phyloP scores from a whole-genome alignment of 2,329 filamentous ascomycete genomes.

The Calonectria naviculata region DNA sequence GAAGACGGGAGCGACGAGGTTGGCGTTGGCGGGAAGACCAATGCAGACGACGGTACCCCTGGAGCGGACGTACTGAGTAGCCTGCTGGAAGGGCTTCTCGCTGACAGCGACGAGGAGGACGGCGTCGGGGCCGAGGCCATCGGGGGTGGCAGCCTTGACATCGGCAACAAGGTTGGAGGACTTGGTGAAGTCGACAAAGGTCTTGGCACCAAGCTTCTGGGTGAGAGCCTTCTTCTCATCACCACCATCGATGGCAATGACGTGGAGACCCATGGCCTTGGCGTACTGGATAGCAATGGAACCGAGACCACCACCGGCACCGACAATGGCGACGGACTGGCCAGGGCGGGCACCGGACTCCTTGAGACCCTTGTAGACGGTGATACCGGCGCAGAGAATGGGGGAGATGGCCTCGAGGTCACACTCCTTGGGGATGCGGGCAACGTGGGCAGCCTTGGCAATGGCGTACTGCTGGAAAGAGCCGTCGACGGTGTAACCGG shows the following conservation, averaged over 20 bases:
- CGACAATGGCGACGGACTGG: conserved; percentile 85
- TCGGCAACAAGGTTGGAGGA: conserved; percentile 84
- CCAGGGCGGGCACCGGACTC: conserved; percentile 81
- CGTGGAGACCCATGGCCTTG: conserved; percentile 86
- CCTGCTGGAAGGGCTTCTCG: conserved; percentile 97
- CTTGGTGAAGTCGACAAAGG: conserved; percentile 84
- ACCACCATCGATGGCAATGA: conserved; percentile 86
- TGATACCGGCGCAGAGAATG: conserved; percentile 86
- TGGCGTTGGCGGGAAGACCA: conserved; percentile 84
- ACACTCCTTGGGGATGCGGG: conserved; percentile 81
- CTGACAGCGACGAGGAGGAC: conserved; percentile 87
- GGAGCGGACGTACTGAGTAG: conserved; percentile 86
- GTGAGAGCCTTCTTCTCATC: conserved; percentile 82
- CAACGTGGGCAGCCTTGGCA: conserved; percentile 87
- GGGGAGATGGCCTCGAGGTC: conserved; percentile 82
- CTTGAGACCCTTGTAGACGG: conserved; percentile 92
- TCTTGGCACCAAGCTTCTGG: conserved; percentile 74
- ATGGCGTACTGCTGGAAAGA: conserved; percentile 94
- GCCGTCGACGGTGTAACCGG: conserved; percentile 93
- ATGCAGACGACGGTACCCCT: conserved; percentile 89
- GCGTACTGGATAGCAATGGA: conserved; percentile 87
- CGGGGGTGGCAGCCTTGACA: conserved; percentile 82
- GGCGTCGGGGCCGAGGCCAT: conserved; percentile 87
- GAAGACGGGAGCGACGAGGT: conserved; percentile 86
- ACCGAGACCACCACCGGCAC: conserved; percentile 86